Conservation (phyloP, 768 basidiomycete species). For the Suillus fuscotomentosus region DNA sequence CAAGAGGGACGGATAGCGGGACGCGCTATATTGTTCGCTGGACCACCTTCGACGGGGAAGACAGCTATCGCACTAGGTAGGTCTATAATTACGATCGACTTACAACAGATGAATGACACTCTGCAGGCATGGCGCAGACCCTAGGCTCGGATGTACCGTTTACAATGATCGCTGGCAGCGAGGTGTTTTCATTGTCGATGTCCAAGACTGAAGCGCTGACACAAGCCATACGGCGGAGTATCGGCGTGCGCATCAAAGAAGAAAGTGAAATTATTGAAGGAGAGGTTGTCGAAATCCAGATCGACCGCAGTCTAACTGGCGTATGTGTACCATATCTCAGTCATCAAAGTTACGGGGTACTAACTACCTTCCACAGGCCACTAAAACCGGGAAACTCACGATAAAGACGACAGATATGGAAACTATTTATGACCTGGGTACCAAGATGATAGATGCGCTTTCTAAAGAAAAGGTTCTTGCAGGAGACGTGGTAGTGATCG, state of each 20-base stretch:
- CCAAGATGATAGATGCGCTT: constrained; percentile 98
- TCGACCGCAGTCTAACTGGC: constrained; percentile 94
- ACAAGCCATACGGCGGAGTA: constrained; percentile 93
- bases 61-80: constrained; percentile 95
- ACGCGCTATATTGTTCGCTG: constrained; percentile 94
- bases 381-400: constrained; percentile 95
- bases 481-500: constrained; percentile 94
- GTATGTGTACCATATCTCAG: constrained; percentile 41
- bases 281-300: constrained; percentile 98
- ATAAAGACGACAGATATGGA: constrained; percentile 99
- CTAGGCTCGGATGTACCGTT: constrained; percentile 95
- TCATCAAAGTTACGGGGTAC: background rate
- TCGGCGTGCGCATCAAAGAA: constrained; percentile 96
- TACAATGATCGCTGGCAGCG: constrained; percentile 96
- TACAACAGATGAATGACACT: background rate
- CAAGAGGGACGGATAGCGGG: constrained; percentile 96
- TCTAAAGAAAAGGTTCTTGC: constrained; percentile 96
- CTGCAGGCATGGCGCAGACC: constrained; percentile 90
- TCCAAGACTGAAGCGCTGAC: constrained; percentile 98
- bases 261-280: constrained; percentile 98
- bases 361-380: constrained; percentile 58
- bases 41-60: constrained; percentile 96
- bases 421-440: constrained; percentile 97
- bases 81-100: constrained; percentile 20
- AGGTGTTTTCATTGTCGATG: constrained; percentile 98